These are phyloP conservation scores for Saccharomycopsis amapae DNA, from an alignment of 805 yeast genomes.

Conservation along the genomic window DNA sequence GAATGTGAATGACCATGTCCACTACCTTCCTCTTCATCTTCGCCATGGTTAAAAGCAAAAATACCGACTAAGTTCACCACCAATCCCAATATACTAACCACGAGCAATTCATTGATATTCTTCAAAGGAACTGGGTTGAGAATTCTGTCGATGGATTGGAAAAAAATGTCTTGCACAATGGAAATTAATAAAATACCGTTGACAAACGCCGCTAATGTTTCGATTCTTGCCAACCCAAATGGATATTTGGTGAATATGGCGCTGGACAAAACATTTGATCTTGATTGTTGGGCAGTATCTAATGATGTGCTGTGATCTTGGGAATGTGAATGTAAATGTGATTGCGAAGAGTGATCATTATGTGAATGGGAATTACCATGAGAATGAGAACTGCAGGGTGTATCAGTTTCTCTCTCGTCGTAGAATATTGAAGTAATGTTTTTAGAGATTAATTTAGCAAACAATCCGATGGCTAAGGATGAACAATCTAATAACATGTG, in stretches of 20 bases:
- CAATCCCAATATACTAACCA: constrained; percentile 80
- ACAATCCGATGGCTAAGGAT: constrained; percentile 78
- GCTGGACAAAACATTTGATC: background rate
- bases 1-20: constrained; percentile 39
- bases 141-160: constrained; percentile 80
- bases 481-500: constrained; percentile 97
- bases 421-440: constrained; percentile 32
- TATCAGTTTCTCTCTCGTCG: background rate
- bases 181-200: constrained; percentile 86
- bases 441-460: constrained; percentile 69
- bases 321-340: background rate
- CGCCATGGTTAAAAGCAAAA: constrained; percentile 89
- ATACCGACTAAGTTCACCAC: constrained; percentile 88
- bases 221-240: constrained; percentile 78
- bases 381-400: background rate
- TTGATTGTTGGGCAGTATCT: background rate
- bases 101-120: constrained; percentile 73
- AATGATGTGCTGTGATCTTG: constrained; percentile 7
- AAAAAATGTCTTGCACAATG: constrained; percentile 79
- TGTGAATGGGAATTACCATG: constrained; percentile 5
- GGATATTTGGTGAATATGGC: constrained; percentile 67
- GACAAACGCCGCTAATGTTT: constrained; percentile 90
- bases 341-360: background rate
- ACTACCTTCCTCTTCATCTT: constrained; percentile 36
- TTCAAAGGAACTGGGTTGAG: constrained; percentile 70